Evolutionary conservation across 441 rosid genomes (phyloP).

Genomic region (Gossypium aridum): DNA sequence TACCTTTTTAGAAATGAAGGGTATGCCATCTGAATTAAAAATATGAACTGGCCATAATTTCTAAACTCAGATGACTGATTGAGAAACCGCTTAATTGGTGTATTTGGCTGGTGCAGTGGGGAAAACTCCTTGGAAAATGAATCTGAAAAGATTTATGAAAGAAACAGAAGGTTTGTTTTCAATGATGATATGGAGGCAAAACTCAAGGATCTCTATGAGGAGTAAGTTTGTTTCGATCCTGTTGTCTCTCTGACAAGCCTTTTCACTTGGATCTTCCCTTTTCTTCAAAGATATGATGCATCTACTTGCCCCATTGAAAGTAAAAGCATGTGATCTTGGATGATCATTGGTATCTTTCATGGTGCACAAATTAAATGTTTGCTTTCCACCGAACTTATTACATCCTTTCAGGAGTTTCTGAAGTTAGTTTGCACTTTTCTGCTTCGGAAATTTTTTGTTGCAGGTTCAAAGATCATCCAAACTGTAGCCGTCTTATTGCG

Average conservation of each 20-base stretch:
- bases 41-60: background rate
- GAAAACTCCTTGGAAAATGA: slow-evolving; percentile 31
- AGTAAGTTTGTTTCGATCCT: slow-evolving; percentile 38
- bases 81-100: slow-evolving; percentile 1
- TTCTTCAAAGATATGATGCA: background rate
- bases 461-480: slow-evolving; percentile 69
- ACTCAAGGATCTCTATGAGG: slow-evolving; percentile 67
- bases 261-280: background rate
- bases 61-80: slow-evolving; percentile 1
- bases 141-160: slow-evolving; percentile 34
- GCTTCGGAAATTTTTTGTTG: slow-evolving; percentile 19
- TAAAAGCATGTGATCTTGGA: background rate
- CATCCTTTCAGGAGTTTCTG: slow-evolving; percentile 8
- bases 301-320: background rate
- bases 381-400: background rate
- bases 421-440: slow-evolving; percentile 9
- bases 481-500: slow-evolving; percentile 56
- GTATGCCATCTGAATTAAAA: background rate
- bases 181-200: slow-evolving; percentile 55
- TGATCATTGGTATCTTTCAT: background rate
- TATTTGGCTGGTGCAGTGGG: slow-evolving; percentile 38
- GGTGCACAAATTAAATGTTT: slow-evolving; percentile 7
- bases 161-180: slow-evolving; percentile 61
- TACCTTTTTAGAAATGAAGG: background rate
- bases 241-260: background rate